These are phyloP conservation scores for Fusarium kyushuense DNA, from an alignment of 2,329 filamentous ascomycete species.

Conservation along the genomic window DNA sequence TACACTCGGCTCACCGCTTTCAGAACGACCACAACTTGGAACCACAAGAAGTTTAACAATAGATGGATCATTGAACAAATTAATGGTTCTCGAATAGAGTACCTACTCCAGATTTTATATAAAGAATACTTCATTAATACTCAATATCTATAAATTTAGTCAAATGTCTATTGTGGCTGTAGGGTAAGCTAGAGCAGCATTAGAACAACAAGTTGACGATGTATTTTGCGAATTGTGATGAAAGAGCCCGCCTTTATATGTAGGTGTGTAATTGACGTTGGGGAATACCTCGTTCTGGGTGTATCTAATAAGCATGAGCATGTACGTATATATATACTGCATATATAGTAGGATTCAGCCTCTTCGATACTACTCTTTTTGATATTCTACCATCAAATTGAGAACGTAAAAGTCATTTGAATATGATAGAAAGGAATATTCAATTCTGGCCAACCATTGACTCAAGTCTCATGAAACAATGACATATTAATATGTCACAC, in stretches of 20 bases:
- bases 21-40: background rate
- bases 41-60: background rate
- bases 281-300: no score
- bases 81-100: background rate
- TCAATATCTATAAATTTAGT: no score
- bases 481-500: no score
- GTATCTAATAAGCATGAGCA: background rate
- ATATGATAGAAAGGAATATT: no score
- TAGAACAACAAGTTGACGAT: no score
- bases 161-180: background rate
- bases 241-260: background rate
- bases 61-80: no score
- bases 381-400: rapidly evolving
- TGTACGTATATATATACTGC: no score
- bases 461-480: no score
- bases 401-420: rapidly evolving
- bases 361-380: background rate
- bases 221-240: rapidly evolving
- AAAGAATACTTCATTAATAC: background rate
- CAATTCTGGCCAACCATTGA: background rate
- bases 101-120: rapidly evolving
- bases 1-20: slow-evolving; percentile 49
- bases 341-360: no score
- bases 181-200: background rate
- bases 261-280: no score